Evolutionary conservation across 164 flowering plant species (phyloP).

Genomic region (Piper betle): DNA sequence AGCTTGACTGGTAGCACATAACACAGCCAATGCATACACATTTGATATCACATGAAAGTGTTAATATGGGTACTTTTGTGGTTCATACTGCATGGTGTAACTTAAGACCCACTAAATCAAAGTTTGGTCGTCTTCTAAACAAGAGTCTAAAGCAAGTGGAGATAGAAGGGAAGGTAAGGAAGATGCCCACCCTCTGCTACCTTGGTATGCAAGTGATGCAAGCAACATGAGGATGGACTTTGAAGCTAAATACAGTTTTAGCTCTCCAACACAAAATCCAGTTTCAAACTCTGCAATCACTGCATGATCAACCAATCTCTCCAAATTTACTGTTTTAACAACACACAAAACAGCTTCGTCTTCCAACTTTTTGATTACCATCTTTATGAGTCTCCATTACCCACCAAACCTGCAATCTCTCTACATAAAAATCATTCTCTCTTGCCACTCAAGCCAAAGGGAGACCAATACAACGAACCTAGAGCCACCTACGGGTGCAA

Average conservation of each 20-base stretch:
- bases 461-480: slow-evolving; percentile 23
- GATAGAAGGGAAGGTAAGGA: neutral
- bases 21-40: no score
- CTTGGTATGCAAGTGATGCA: slow-evolving; percentile 33
- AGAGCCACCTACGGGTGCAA: slow-evolving; percentile 2
- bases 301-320: slow-evolving; percentile 5
- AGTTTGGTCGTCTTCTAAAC: neutral
- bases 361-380: neutral
- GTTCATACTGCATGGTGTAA: neutral
- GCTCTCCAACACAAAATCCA: neutral
- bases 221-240: slow-evolving; percentile 10
- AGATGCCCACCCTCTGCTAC: slow-evolving; percentile 4
- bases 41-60: no score
- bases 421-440: slow-evolving; percentile 19
- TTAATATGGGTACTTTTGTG: no score
- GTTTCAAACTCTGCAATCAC: no score
- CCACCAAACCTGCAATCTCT: slow-evolving; percentile 29
- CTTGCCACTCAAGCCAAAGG: slow-evolving; percentile 32
- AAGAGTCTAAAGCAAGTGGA: slow-evolving; percentile 23
- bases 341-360: neutral
- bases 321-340: slow-evolving; percentile 5
- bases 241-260: neutral
- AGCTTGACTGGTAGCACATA: no score
- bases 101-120: neutral
- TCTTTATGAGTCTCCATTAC: slow-evolving; percentile 12